Evolutionary conservation across 805 yeast species (phyloP).

Genomic region (Cyberlindnera nakhonratchasimensis): DNA sequence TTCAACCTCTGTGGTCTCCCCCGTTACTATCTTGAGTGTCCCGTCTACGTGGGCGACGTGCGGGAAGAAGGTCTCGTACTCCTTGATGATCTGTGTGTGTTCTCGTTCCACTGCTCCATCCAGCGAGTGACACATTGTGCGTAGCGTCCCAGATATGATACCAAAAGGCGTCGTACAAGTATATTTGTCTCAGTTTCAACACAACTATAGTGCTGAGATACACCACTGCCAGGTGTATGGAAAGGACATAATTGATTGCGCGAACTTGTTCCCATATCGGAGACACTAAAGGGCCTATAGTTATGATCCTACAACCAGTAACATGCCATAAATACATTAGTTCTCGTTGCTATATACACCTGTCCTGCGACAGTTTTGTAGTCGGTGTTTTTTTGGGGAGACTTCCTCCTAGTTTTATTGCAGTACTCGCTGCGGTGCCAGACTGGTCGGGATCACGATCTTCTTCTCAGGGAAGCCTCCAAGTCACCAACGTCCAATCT

Average conservation of each 20-base stretch:
- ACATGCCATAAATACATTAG: no score
- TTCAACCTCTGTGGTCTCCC: neutral
- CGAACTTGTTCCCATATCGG: neutral
- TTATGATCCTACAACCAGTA: neutral
- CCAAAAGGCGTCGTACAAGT: neutral
- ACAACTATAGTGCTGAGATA: neutral
- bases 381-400: no score
- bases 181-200: neutral
- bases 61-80: conserved; percentile 5
- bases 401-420: neutral
- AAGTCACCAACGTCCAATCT: conserved; percentile 74
- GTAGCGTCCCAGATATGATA: neutral
- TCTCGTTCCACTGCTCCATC: conserved; percentile 2
- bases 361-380: neutral
- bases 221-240: neutral
- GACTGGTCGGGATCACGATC: conserved; percentile 4
- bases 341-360: no score
- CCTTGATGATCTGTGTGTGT: conserved; percentile 5
- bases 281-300: neutral
- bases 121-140: neutral
- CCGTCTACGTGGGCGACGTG: neutral
- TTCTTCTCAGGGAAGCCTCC: conserved; percentile 40
- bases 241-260: neutral
- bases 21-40: neutral
- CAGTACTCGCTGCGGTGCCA: neutral